Conservation (phyloP, 768 basidiomycete genomes). For the Cyclocybe cylindracea region DNA sequence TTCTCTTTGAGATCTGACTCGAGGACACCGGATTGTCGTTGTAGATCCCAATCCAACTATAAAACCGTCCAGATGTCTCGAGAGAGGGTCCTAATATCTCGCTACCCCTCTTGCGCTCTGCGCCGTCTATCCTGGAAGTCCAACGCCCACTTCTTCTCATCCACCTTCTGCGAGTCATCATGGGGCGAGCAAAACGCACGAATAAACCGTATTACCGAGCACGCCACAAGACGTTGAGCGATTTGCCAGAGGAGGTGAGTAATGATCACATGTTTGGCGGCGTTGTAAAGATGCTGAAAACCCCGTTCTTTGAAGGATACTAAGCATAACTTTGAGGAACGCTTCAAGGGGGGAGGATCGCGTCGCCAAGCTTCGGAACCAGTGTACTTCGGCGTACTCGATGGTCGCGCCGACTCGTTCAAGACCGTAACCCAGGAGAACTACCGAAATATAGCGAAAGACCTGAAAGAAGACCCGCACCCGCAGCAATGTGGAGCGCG, state of each 20-base stretch:
- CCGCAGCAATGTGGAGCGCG: background rate
- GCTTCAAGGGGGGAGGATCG: background rate
- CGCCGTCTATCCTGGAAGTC: too few species aligned
- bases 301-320: background rate
- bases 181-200: background rate
- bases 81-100: too few species aligned
- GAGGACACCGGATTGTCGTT: too few species aligned
- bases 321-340: background rate
- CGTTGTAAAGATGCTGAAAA: background rate
- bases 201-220: slow-evolving; percentile 4
- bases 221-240: slow-evolving; percentile 6
- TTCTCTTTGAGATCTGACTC: too few species aligned
- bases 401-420: background rate
- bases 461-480: background rate
- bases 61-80: too few species aligned
- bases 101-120: too few species aligned
- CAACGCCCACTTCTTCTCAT: background rate
- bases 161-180: background rate
- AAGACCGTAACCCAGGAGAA: background rate
- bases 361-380: background rate
- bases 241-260: slow-evolving; percentile 5
- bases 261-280: background rate
- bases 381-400: too few species aligned
- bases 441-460: background rate
- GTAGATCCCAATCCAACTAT: too few species aligned